These are phyloP conservation scores for Cytospora chrysosperma DNA, from an alignment of 2,329 filamentous ascomycete species.

Conservation along the genomic window DNA sequence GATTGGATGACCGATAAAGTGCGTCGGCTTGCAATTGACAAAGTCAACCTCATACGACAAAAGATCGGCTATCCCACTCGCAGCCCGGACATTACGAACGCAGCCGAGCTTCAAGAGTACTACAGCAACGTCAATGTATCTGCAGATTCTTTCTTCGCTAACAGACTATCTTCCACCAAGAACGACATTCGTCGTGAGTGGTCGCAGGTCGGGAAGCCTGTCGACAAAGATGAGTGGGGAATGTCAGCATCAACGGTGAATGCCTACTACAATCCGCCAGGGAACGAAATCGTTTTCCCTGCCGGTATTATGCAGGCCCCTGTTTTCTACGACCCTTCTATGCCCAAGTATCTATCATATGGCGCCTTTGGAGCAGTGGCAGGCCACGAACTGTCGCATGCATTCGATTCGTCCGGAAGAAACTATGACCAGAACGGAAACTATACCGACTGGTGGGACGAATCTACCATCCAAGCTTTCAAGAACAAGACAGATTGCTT, in stretches of 20 bases:
- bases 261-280: constrained; percentile 62
- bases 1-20: constrained; percentile 66
- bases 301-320: constrained; percentile 70
- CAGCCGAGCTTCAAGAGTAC: constrained; percentile 53
- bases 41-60: constrained; percentile 65
- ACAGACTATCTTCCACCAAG: constrained; percentile 50
- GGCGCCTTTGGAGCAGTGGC: constrained; percentile 67
- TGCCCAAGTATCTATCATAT: constrained; percentile 66
- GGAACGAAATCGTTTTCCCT: constrained; percentile 69
- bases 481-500: constrained; percentile 62
- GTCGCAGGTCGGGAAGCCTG: constrained; percentile 58
- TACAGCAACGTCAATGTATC: constrained; percentile 55
- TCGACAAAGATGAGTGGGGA: constrained; percentile 58
- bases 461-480: constrained; percentile 58
- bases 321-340: constrained; percentile 56
- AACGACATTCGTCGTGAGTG: constrained; percentile 51
- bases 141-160: constrained; percentile 54
- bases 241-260: constrained; percentile 64
- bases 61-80: constrained; percentile 67
- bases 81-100: constrained; percentile 61
- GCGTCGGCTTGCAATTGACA: constrained; percentile 58
- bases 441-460: constrained; percentile 66
- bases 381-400: constrained; percentile 69
- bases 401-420: constrained; percentile 65
- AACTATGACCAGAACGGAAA: constrained; percentile 65